Percentiles rank a stretch among this genome's conserved stretches.
These are phyloP conservation scores for Dimargaris cristalligena DNA, from an alignment of 192 early-diverging fungal genomes.

Conservation along the genomic window DNA sequence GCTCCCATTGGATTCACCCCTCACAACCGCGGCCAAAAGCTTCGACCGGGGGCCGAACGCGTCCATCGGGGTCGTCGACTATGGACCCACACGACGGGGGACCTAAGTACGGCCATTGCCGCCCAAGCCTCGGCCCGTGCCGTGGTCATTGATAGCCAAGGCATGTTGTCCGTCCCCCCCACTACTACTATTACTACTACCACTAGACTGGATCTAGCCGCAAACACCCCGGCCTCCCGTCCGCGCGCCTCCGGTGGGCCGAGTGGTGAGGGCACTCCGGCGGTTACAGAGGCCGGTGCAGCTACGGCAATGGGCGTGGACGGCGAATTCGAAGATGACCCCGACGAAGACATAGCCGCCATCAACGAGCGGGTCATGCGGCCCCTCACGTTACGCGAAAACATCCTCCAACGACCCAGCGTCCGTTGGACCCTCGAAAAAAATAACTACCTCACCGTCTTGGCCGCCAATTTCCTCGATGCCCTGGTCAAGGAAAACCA, in stretches of 20 bases:
- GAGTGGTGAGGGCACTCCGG: background rate
- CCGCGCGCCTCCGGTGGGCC: too few species aligned
- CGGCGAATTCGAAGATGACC: constrained; percentile 7
- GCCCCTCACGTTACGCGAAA: background rate
- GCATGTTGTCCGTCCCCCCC: too few species aligned
- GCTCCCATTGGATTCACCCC: background rate
- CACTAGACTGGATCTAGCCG: too few species aligned
- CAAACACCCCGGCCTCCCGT: too few species aligned
- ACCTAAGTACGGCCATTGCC: background rate
- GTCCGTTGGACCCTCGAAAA: constrained; percentile 4
- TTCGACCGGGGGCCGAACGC: constrained; percentile 3
- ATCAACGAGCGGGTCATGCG: background rate
- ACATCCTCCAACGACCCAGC: background rate
- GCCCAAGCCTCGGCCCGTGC: too few species aligned
- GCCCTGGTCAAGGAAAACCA: constrained; percentile 5
- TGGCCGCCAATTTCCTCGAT: background rate
- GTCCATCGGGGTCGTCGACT: constrained; percentile 7
- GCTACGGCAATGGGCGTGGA: too few species aligned
- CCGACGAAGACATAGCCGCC: background rate
- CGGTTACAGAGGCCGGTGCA: background rate
- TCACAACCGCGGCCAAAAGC: constrained; percentile 10
- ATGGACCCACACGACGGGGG: constrained; percentile 4
- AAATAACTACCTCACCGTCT: background rate
- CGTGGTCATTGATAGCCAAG: background rate
- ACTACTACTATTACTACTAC: too few species aligned